These are phyloP conservation scores for Trapa bicornis DNA, from an alignment of 345 rosid species.

Conservation along the genomic window DNA sequence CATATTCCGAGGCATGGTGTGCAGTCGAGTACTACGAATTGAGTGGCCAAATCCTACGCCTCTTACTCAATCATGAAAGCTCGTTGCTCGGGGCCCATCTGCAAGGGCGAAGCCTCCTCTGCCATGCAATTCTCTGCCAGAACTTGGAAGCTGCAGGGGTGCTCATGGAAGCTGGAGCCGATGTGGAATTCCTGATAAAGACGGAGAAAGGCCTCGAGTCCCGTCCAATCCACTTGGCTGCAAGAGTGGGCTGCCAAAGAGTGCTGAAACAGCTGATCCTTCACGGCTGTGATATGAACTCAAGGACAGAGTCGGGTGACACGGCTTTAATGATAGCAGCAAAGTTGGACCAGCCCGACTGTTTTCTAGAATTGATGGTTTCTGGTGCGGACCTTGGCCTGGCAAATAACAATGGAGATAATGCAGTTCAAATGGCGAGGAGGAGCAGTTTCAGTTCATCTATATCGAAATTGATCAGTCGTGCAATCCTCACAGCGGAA, in stretches of 20 bases:
- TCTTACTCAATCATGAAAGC: constrained; percentile 15
- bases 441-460: constrained; percentile 18
- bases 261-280: constrained; percentile 17
- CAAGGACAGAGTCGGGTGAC: constrained; percentile 22
- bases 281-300: constrained; percentile 15
- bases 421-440: constrained; percentile 17
- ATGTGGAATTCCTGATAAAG: constrained; percentile 15
- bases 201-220: constrained; percentile 22
- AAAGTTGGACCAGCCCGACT: constrained; percentile 20
- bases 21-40: constrained; percentile 29
- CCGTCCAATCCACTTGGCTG: constrained; percentile 23
- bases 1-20: constrained; percentile 23
- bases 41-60: constrained; percentile 20
- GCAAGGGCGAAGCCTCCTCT: constrained; percentile 25
- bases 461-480: constrained; percentile 11
- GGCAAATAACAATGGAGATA: constrained; percentile 16
- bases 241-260: constrained; percentile 16
- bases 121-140: constrained; percentile 29
- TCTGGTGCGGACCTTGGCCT: constrained; percentile 25
- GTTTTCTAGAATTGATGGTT: constrained; percentile 19
- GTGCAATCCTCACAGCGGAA: constrained; percentile 11
- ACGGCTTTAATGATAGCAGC: constrained; percentile 24
- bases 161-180: constrained; percentile 19
- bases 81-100: constrained; percentile 14
- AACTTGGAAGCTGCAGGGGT: constrained; percentile 19